Evolutionary conservation across 2,329 filamentous ascomycete species (phyloP).

Genomic region (Colletotrichum horii): DNA sequence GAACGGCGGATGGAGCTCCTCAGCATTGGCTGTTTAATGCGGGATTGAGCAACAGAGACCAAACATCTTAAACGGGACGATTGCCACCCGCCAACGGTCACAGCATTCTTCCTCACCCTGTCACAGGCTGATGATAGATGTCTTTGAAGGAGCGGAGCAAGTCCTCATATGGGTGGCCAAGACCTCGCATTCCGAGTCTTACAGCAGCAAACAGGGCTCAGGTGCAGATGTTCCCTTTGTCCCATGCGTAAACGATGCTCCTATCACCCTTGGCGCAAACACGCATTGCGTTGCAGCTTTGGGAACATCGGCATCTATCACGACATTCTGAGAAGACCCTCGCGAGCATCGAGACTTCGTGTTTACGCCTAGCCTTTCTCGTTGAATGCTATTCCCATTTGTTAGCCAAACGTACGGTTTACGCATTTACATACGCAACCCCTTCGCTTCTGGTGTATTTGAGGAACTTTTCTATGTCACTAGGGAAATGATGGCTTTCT

Average conservation of each 20-base stretch:
- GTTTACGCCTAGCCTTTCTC: background rate
- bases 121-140: background rate
- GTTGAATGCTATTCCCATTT: background rate
- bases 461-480: fast-evolving
- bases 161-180: background rate
- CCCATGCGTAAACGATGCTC: background rate
- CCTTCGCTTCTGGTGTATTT: background rate
- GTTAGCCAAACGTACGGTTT: fast-evolving
- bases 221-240: background rate
- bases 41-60: background rate
- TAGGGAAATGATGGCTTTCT: background rate
- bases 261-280: background rate
- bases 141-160: background rate
- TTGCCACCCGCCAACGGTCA: background rate
- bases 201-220: background rate
- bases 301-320: background rate
- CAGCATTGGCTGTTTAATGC: background rate
- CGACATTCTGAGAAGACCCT: background rate
- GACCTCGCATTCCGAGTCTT: background rate
- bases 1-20: background rate
- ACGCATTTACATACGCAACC: background rate
- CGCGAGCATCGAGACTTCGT: background rate
- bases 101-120: background rate
- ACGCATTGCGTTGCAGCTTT: background rate
- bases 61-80: background rate